Conservation (phyloP, 2,329 filamentous ascomycete genomes). For the Akanthomyces dipterigenus region DNA sequence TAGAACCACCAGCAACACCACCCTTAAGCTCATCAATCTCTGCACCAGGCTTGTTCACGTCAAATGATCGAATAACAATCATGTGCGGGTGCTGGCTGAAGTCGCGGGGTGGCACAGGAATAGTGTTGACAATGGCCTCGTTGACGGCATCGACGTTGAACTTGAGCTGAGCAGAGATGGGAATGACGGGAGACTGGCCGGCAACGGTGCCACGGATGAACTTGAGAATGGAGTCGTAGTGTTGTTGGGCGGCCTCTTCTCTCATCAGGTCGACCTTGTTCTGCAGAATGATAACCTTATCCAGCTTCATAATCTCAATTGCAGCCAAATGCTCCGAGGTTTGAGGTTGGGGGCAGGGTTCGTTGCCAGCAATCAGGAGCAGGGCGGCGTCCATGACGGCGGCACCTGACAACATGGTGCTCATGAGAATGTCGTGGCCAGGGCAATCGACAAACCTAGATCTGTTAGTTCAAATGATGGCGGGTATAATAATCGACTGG, state of each 20-base stretch:
- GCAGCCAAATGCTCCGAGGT: slow-evolving; percentile 98
- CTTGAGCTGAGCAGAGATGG: slow-evolving; percentile 95
- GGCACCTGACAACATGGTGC: slow-evolving; percentile 98
- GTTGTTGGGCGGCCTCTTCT: slow-evolving; percentile 85
- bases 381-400: slow-evolving; percentile 99
- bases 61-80: slow-evolving; percentile 98
- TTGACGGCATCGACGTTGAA: slow-evolving; percentile 99
- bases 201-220: slow-evolving; percentile 98
- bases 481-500: not conserved
- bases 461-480: not conserved
- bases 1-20: slow-evolving; percentile 95
- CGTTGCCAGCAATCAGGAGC: slow-evolving; percentile 93
- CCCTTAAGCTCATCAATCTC: slow-evolving; percentile 98
- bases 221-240: slow-evolving; percentile 96
- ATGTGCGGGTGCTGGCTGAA: slow-evolving; percentile 92
- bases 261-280: slow-evolving; percentile 99
- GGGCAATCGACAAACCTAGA: slow-evolving; percentile 92
- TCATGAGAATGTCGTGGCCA: slow-evolving; percentile 99
- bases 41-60: slow-evolving; percentile 98
- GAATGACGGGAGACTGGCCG: slow-evolving; percentile 90
- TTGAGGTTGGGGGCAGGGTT: slow-evolving; percentile 96
- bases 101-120: slow-evolving; percentile 85
- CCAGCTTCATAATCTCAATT: slow-evolving; percentile 99
- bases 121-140: slow-evolving; percentile 90
- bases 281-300: slow-evolving; percentile 98